These are phyloP conservation scores for Ceriops decandra DNA, from an alignment of 345 rosid genomes.

Conservation along the genomic window DNA sequence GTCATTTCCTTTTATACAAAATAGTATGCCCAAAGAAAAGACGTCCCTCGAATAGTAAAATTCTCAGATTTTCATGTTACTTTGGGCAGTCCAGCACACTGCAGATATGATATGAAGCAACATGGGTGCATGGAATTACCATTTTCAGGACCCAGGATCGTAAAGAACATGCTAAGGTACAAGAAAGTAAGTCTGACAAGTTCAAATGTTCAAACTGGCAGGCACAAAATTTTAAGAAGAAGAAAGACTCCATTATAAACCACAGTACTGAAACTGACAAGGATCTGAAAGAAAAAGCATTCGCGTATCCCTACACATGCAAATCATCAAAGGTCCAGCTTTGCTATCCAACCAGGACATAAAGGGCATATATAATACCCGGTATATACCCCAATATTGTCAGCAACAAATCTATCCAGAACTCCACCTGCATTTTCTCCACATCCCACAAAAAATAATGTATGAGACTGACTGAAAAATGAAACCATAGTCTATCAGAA, in stretches of 20 bases:
- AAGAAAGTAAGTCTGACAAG: background rate
- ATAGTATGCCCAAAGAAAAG: too few species aligned
- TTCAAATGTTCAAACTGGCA: background rate
- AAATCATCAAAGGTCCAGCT: background rate
- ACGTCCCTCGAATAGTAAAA: too few species aligned
- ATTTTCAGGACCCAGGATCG: too few species aligned
- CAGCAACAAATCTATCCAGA: conserved; percentile 81
- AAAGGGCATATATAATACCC: conserved; percentile 81
- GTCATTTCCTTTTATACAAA: too few species aligned
- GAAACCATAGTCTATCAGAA: background rate
- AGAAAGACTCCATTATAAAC: background rate
- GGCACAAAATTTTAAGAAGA: background rate
- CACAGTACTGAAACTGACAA: background rate
- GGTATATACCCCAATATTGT: conserved; percentile 76
- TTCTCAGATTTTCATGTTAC: too few species aligned
- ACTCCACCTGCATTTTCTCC: conserved; percentile 59
- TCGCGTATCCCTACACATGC: background rate
- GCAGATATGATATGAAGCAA: too few species aligned
- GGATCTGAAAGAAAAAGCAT: background rate
- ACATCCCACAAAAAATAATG: background rate
- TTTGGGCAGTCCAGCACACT: too few species aligned
- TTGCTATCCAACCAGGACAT: conserved; percentile 63
- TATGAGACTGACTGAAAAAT: background rate
- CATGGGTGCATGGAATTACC: too few species aligned
- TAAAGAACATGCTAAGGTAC: background rate